Conservation (phyloP, 225 moss, liverwort and hornwort species). For the Asterella californica region DNA sequence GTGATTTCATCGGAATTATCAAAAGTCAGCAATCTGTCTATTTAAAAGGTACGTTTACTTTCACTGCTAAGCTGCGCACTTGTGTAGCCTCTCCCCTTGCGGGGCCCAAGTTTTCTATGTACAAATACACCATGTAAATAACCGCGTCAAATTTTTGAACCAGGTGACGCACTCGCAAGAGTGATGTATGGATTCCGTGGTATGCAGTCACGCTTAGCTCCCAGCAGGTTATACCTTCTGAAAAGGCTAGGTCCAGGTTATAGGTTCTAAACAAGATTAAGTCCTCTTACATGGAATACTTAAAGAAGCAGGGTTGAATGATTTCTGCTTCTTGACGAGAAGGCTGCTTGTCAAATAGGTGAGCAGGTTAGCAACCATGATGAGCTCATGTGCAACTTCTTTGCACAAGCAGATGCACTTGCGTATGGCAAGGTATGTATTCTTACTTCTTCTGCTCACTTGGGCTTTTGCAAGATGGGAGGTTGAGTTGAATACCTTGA, state of each 20-base stretch:
- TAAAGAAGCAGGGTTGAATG: no score
- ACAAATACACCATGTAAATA: no score
- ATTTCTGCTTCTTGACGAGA: not conserved
- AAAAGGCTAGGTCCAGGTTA: no score
- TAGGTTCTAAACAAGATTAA: not conserved
- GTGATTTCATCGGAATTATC: constrained; percentile 93
- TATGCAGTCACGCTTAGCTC: not conserved
- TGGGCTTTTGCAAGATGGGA: not conserved
- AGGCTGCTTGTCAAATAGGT: constrained; percentile 41
- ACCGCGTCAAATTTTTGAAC: not conserved
- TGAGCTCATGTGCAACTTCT: constrained; percentile 99
- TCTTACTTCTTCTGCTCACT: not conserved
- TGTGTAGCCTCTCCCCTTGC: not conserved
- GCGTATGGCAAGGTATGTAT: constrained; percentile 82
- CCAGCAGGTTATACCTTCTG: not conserved
- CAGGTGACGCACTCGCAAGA: not conserved
- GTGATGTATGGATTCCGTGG: not conserved
- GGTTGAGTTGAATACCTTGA: no score
- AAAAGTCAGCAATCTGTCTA: constrained; percentile 98
- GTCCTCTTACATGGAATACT: no score
- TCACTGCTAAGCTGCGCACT: no score
- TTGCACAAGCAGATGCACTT: constrained; percentile 96
- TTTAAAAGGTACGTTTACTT: constrained; percentile 54
- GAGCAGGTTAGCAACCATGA: constrained; percentile 95
- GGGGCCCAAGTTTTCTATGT: not conserved